Evolutionary conservation across 176 grass and related monocot species (phyloP).

Genomic region (Oryza officinalis): DNA sequence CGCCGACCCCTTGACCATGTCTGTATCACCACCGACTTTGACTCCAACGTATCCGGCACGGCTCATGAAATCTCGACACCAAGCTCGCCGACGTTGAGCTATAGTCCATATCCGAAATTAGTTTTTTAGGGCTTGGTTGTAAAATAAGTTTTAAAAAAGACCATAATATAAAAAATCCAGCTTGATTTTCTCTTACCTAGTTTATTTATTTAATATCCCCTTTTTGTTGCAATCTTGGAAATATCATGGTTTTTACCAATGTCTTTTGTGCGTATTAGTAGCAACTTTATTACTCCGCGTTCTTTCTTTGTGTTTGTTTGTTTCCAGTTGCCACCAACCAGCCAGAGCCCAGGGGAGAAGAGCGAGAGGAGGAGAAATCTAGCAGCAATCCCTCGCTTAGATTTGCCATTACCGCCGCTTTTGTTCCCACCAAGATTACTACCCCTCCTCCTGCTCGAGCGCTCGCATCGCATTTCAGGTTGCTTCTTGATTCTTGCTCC

Average conservation of each 20-base stretch:
- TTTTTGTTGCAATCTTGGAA: conserved; percentile 19
- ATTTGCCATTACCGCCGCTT: neutral
- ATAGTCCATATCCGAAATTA: no score
- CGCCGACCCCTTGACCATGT: no score
- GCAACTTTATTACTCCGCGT: neutral
- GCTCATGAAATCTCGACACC: no score
- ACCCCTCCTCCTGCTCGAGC: neutral
- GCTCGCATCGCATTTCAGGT: neutral
- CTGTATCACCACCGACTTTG: rapidly evolving
- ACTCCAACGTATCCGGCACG: rapidly evolving
- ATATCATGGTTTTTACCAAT: neutral
- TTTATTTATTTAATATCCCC: neutral
- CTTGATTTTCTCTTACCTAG: neutral
- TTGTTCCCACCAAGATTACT: neutral
- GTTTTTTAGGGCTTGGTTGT: no score
- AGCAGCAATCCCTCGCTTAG: neutral
- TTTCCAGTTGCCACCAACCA: conserved; percentile 8
- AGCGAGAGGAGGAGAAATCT: neutral
- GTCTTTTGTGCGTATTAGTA: neutral
- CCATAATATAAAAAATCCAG: no score
- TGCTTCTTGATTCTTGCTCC: neutral
- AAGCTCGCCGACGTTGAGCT: no score
- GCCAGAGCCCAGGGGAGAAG: neutral
- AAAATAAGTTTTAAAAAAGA: no score
- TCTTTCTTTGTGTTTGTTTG: neutral